Evolutionary conservation across 257 asterid species (phyloP), one percentile per base, ranked within the genome.

Genomic region (Linderniella brevidens): DNA sequence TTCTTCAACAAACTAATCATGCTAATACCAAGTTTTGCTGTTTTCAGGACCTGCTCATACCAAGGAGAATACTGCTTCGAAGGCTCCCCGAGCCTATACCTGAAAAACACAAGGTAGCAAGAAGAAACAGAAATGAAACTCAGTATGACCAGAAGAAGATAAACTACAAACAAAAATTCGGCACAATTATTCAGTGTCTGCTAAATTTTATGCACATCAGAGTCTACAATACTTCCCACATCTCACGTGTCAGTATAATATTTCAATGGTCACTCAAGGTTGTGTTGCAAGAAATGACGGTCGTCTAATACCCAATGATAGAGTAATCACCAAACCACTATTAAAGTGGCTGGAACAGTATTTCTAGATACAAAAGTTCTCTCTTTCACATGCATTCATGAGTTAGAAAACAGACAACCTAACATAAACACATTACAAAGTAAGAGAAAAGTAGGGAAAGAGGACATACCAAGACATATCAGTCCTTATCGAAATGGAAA

Each of bases 61-160:
- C 95, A 84, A 25, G 95, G 77, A 54, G 86, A 90, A 62, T 88
- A 88, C 55, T 84, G 98, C 54, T 84, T 88, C 17, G 92, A 72
- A 16, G 95, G 95, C 61, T 74, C 74, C 46, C 98, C 95, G 51
- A 88, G 95, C 68, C 95, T 76, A 60, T 88, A 88, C 97, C 98
- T 88, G 80, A 54, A 63, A 48, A 60, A 43, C 18, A 55, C 14
- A 45, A 61, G 46, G 64, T 58, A 47, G 29, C 19, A 19, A 35
- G 17, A 32, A 25, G 35, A 50, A 35, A 48, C 16, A 15, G 54
- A 43, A 9, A 35, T 40, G 17, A 50, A 59, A 37, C 17, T 29
- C 41, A 19, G 39, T 42, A 54, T 35, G 16, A 41, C 18, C 52
- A 13, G 55, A 47, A 9, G 9, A 1, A 9, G 43, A 38, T n/a